Percentiles rank a stretch among this genome's conserved stretches.
Evolutionary conservation across 257 asterid genomes (phyloP).

Genomic region (Nicotiana attenuata): DNA sequence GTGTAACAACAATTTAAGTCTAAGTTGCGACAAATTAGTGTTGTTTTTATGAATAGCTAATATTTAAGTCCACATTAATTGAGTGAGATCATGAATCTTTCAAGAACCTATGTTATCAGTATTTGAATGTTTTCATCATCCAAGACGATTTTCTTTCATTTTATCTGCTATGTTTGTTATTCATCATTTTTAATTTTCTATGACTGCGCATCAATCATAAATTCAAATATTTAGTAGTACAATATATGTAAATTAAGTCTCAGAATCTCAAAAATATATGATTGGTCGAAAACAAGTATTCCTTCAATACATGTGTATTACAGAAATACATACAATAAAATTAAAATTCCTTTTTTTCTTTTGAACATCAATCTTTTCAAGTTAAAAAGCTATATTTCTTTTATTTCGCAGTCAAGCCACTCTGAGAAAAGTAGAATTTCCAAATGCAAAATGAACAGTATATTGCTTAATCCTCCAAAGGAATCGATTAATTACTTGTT

Average conservation of each 20-base stretch:
- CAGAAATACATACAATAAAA: not conserved
- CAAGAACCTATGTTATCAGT: no score
- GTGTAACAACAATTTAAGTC: no score
- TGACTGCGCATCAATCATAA: not conserved
- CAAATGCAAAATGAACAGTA: not conserved
- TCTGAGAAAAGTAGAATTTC: not conserved
- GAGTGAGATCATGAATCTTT: no score
- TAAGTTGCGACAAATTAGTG: no score
- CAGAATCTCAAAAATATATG: not conserved
- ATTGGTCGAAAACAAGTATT: not conserved
- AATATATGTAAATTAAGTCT: not conserved
- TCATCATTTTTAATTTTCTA: not conserved
- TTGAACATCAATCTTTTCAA: no score
- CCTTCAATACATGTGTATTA: not conserved
- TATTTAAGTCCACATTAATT: no score
- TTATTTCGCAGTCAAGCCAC: not conserved
- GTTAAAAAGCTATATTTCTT: no score
- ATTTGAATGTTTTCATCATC: not conserved
- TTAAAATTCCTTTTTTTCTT: no score
- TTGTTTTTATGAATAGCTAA: no score
- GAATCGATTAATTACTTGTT: constrained; percentile 27
- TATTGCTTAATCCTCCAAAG: not conserved
- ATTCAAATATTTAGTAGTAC: no score
- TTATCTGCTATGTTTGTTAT: no score
- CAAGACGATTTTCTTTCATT: not conserved